Base-by-base conservation (phyloP, 306 rosid species). In the Citrullus mucosospermus region DNA sequence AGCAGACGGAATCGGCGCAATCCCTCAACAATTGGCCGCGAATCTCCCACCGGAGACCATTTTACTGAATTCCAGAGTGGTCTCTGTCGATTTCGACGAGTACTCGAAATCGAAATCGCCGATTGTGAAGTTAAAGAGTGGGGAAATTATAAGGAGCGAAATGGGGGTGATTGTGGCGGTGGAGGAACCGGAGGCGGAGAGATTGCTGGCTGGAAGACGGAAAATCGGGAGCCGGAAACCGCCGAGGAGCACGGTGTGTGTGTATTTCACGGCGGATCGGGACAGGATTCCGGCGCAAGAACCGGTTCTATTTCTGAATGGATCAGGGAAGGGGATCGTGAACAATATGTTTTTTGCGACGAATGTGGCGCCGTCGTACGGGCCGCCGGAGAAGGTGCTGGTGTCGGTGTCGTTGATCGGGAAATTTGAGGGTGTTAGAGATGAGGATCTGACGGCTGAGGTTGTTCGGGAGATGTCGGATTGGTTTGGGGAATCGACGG, bases 321-420 rank as follows among this genome's bases (percentile, higher is more conserved):
- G 96, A 13, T 94, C 96, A 46, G 97, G 98, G 8, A 80, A 85
- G 30, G 98, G 96, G 13, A 81, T 94, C 30, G 94, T 94, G 81
- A 94, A 92, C 16, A 94, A 94, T 80, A 94, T 94, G 97, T 94
- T 92, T 76, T 94, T 94, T 56, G 92, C 89, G 0, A 94, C 98
- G 0, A 94, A 90, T 41, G 98, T 94, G 80, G 97, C 91, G 25
- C 88, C 86, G 6, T 87, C 95, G 0, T 94, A 92, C 50, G 97
- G 89, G 17, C 96, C 98, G 25, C 81, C 90, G 1, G 86, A 61
- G 5, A 84, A 87, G 79, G 91, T 88, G 22, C 65, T 94, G 55
- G 55, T 94, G 1, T 94, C 96, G 0, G 93, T 89, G 0, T 88
- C 98, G 6, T 81, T 94, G 34, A 85, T 92, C 34, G 96, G 97